Evolutionary conservation across 164 flowering plant species (phyloP).

Genomic region (Stephania yunnanensis): DNA sequence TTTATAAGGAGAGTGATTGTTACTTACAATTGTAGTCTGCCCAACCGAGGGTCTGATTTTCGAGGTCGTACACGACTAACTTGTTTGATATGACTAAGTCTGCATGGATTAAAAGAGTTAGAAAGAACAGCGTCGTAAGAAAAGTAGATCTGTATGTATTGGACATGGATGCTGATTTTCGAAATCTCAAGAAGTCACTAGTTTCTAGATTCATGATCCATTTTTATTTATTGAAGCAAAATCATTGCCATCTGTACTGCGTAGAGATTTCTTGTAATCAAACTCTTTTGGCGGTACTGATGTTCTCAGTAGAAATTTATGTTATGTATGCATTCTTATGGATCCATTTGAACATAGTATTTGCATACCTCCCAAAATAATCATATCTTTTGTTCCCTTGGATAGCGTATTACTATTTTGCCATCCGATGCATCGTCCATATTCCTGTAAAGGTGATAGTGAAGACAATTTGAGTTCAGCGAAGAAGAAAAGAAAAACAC

Average conservation of each 20-base stretch:
- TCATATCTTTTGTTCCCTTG: constrained; percentile 47
- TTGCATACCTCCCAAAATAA: constrained; percentile 72
- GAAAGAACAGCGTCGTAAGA: not conserved
- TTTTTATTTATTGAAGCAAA: not conserved
- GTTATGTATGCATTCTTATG: not conserved
- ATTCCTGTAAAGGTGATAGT: constrained; percentile 34
- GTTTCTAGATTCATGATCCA: not conserved
- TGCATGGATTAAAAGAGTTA: constrained; percentile 26
- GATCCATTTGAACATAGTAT: not conserved
- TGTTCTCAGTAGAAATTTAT: not conserved
- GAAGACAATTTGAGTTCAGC: not conserved
- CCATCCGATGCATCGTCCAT: constrained; percentile 80
- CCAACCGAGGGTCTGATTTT: constrained; percentile 74
- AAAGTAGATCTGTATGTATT: not conserved
- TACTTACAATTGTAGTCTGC: constrained; percentile 71
- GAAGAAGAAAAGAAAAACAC: too few relatives aligned
- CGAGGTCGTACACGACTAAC: constrained; percentile 71
- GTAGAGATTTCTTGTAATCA: too few relatives aligned
- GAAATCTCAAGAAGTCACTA: not conserved
- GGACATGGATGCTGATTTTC: not conserved
- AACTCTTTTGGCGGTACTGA: too few relatives aligned
- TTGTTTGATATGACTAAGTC: constrained; percentile 72
- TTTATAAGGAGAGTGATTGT: not conserved
- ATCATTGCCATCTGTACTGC: too few relatives aligned
- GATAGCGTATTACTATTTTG: constrained; percentile 56